Evolutionary conservation across 768 basidiomycete genomes (phyloP), one percentile per base, ranked within the genome.

Genomic region (Tylopilus balloui): DNA sequence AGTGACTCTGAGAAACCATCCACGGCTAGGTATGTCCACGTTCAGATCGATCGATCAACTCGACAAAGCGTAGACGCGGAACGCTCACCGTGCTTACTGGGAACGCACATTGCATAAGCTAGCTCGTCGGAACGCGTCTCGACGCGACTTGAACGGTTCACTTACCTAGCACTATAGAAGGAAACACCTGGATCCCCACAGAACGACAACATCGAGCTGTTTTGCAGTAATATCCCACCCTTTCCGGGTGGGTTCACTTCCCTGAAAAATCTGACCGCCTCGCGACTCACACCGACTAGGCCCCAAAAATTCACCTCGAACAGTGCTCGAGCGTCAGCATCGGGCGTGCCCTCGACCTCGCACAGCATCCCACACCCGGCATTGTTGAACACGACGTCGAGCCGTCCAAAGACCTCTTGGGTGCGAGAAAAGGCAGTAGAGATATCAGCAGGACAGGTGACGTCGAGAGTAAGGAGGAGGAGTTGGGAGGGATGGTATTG

Each of bases 301-400:
- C 53, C 51, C 50, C 47, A 56, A 13, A 51, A 72, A 36, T 66
- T 67, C 0, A 64, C 65, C 23, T 72, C 69, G 42, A 74, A 72
- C 47, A 69, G 11, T 6, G 52, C 46, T 4, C 69, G 59, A 5
- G 69, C 71, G 1, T 60, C 57, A 0, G 53, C 57, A 7, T 65
- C 65, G 3, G 65, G 51, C 11, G 61, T 64, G 15, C 54, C 61
- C 56, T 74, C 74, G 19, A 67, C 55, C 38, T 74, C 70, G 2
- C 60, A 60, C 1, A 67, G 15, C 7, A 67, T 42, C 0, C 43
- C 56, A 24, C 58, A 61, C 32, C 53, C 61, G 50, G 74, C 73
- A 52, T 35, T 35, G 17, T 35, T 35, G 34, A 69, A 69, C 5
- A 76, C 73, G 43, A 75, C 69, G 47, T 75, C 75, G 23, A 74